Percentiles rank a stretch among this genome's conserved stretches.
phyloP scores from a whole-genome alignment of 305 asterid genomes.

The Caryopteris hybrid region DNA sequence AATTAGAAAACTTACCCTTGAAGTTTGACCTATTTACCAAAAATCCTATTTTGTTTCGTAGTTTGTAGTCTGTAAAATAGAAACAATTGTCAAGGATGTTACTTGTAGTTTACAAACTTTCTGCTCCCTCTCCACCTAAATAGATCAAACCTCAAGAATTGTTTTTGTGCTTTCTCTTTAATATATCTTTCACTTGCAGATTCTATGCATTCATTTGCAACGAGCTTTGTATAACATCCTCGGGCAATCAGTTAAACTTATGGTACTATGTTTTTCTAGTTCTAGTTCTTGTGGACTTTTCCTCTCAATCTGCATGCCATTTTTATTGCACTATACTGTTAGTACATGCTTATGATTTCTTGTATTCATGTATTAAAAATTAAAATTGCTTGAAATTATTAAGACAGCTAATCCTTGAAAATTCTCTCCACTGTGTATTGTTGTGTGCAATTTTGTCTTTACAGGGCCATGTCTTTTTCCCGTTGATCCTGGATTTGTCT shows the following conservation, averaged over 20 bases:
- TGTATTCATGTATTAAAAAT: neutral
- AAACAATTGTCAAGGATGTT: no score
- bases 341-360: neutral
- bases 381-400: neutral
- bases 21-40: no score
- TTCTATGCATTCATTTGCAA: conserved; percentile 85
- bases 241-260: conserved; percentile 72
- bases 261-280: conserved; percentile 35
- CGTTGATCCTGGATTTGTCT: conserved; percentile 60
- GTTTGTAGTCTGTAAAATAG: no score
- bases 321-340: neutral
- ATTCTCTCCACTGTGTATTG: no score
- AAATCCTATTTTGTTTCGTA: no score
- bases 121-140: no score
- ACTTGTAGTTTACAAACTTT: no score
- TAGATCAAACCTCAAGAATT: no score
- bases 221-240: conserved; percentile 73
- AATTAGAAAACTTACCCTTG: neutral
- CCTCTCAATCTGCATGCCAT: neutral
- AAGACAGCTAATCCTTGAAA: no score
- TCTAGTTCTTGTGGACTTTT: neutral
- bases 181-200: conserved; percentile 45
- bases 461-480: conserved; percentile 80
- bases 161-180: neutral
- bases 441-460: neutral